Conservation (phyloP, 1,284 basidiomycete species). For the Trichosporon faecale region DNA sequence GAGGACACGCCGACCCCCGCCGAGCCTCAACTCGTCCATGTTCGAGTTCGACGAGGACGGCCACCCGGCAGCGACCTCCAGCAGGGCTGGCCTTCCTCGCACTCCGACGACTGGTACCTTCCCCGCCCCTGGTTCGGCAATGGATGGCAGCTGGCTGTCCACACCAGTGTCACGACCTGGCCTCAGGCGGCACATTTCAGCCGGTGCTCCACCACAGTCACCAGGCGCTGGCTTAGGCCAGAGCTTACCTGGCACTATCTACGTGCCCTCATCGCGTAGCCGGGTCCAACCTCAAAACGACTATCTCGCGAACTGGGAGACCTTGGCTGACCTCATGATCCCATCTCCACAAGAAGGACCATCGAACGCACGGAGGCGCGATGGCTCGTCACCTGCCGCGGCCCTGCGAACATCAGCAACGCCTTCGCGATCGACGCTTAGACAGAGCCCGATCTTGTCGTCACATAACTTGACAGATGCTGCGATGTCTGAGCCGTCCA, state of each 20-base stretch:
- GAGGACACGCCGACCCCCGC: background rate
- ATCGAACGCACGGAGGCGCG: background rate
- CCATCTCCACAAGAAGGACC: conserved; percentile 12
- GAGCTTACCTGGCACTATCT: background rate
- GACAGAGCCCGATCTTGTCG: background rate
- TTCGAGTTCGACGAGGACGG: conserved; percentile 4
- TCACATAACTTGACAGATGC: background rate
- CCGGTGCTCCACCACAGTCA: background rate
- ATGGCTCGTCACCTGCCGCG: background rate
- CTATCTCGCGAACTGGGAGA: conserved; percentile 40
- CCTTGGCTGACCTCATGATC: conserved; percentile 34
- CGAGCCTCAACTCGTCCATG: conserved; percentile 2
- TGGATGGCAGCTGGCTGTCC: background rate
- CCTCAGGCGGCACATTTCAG: background rate
- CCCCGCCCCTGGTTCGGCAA: background rate
- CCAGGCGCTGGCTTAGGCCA: background rate
- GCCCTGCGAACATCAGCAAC: background rate
- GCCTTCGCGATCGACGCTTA: background rate
- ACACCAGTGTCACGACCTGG: background rate
- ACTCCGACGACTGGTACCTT: conserved; percentile 6
- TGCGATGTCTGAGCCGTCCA: background rate
- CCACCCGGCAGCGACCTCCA: background rate
- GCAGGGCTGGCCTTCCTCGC: background rate
- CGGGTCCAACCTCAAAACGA: conserved; percentile 18
- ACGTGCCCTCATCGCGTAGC: background rate